These are phyloP conservation scores for Mortierella sp. DNA, from an alignment of 371 early-diverging fungal genomes.

Conservation along the genomic window DNA sequence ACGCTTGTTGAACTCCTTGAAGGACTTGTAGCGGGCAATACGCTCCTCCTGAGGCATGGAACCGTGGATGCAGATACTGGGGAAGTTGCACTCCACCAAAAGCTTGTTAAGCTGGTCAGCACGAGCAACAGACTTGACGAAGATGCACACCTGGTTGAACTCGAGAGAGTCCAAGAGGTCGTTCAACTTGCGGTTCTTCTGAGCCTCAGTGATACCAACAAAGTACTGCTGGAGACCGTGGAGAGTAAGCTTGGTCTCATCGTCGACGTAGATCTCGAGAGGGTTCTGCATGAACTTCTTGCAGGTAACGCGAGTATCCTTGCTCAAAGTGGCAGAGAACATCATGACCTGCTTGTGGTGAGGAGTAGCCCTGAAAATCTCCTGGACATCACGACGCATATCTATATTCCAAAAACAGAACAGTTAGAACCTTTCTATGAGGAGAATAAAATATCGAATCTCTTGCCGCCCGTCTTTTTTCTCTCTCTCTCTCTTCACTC, in stretches of 20 bases:
- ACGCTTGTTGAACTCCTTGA: constrained; percentile 95
- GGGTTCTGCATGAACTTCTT: constrained; percentile 98
- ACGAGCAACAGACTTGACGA: constrained; percentile 94
- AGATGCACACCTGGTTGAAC: constrained; percentile 98
- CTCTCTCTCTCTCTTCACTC: neutral
- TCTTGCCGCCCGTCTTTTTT: constrained; percentile 42
- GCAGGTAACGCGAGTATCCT: constrained; percentile 93
- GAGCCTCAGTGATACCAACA: constrained; percentile 86
- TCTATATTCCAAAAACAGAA: constrained; percentile 63
- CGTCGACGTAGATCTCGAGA: constrained; percentile 97
- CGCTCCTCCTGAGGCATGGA: constrained; percentile 92
- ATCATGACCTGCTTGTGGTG: constrained; percentile 99
- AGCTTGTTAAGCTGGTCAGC: constrained; percentile 92
- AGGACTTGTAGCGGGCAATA: constrained; percentile 92
- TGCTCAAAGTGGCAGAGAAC: constrained; percentile 96
- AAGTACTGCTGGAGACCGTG: constrained; percentile 98
- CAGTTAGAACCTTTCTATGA: no score
- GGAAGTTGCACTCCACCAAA: constrained; percentile 92
- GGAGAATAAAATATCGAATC: no score
- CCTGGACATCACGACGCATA: constrained; percentile 98
- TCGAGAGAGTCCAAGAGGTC: constrained; percentile 94
- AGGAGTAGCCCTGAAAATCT: constrained; percentile 94
- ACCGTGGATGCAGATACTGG: constrained; percentile 94
- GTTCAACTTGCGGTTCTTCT: constrained; percentile 95
- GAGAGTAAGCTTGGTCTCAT: constrained; percentile 97